Percentiles rank a stretch among this genome's conserved stretches.
Conservation (phyloP, 352 stramenopile species). For the Pilasporangium apinafurcum region DNA sequence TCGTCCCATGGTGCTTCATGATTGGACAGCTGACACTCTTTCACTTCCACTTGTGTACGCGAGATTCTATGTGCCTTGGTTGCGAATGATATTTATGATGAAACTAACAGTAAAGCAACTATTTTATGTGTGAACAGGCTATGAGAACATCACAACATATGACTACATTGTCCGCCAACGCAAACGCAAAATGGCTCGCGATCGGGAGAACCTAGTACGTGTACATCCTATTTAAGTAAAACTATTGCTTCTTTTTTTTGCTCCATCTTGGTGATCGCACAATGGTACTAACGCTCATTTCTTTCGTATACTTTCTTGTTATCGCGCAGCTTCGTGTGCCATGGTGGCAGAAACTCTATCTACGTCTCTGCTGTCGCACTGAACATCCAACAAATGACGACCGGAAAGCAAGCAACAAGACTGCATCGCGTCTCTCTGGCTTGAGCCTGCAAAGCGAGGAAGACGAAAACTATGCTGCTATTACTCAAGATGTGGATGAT, state of each 20-base stretch:
- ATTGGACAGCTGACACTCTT: conserved; percentile 77
- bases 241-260: conserved; percentile 8
- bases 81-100: conserved; percentile 1
- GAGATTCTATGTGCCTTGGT: too few species aligned
- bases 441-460: conserved; percentile 54
- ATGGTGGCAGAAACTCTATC: conserved; percentile 30
- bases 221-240: conserved; percentile 43
- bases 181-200: conserved; percentile 61
- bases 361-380: conserved; percentile 18
- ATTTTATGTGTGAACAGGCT: conserved; percentile 23
- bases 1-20: conserved; percentile 69
- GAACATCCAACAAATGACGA: conserved; percentile 17
- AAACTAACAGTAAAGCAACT: too few species aligned
- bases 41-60: conserved; percentile 81
- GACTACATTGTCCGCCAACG: conserved; percentile 85
- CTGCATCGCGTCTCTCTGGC: conserved; percentile 40
- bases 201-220: conserved; percentile 66
- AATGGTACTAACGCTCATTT: too few species aligned
- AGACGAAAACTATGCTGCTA: conserved; percentile 56
- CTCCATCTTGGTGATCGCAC: too few species aligned
- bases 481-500: conserved; percentile 76
- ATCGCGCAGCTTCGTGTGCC: conserved; percentile 9
- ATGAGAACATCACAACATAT: conserved; percentile 82
- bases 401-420: conserved; percentile 16
- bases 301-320: conserved; percentile 6